phyloP scores from a whole-genome alignment of 2,329 filamentous ascomycete genomes.

The Aspergillus transmontanensis region DNA sequence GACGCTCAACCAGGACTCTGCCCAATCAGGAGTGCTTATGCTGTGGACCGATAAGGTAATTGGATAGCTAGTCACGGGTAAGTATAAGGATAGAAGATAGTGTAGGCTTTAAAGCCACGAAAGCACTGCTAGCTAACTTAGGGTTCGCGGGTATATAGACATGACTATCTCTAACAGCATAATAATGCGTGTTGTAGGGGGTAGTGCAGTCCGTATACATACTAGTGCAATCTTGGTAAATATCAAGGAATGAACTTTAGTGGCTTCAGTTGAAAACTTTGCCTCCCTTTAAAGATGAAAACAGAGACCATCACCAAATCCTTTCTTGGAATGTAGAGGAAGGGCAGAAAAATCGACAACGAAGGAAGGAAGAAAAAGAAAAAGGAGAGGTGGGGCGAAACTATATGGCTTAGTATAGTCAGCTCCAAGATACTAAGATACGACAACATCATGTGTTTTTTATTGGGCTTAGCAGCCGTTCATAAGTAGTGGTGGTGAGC shows the following conservation, averaged over 20 bases:
- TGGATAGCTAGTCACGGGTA: background rate
- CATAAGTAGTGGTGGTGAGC: background rate
- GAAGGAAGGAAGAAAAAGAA: background rate
- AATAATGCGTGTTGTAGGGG: background rate
- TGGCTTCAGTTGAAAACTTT: background rate
- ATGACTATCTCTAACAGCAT: background rate
- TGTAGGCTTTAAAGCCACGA: background rate
- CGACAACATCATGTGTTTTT: background rate
- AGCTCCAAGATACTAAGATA: background rate
- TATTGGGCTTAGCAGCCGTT: background rate
- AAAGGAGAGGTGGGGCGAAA: too few species aligned
- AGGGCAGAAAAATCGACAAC: too few species aligned
- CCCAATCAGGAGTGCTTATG: background rate
- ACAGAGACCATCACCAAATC: background rate
- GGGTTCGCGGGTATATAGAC: background rate
- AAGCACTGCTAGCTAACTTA: background rate
- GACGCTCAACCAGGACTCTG: background rate
- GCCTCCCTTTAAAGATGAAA: background rate
- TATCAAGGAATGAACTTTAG: background rate
- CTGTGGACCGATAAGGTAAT: background rate
- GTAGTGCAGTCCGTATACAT: background rate
- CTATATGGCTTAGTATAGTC: background rate
- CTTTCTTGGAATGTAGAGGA: too few species aligned
- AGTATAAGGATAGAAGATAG: background rate
- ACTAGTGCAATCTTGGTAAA: background rate